Evolutionary conservation across 106 monocot species (phyloP).

Genomic region (Dendrobium officinale): DNA sequence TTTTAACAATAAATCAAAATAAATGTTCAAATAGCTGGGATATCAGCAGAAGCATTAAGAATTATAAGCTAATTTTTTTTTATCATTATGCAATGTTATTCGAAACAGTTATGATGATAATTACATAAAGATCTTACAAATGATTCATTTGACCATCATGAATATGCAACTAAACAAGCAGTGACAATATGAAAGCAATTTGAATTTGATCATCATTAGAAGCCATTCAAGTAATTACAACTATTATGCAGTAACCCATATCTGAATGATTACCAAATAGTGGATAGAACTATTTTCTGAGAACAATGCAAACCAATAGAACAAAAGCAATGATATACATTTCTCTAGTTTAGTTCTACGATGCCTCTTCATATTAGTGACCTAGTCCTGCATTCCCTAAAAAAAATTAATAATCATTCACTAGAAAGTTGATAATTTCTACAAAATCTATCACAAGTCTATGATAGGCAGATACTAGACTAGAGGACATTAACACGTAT

Average conservation of each 20-base stretch:
- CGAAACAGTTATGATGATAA: neutral
- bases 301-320: neutral
- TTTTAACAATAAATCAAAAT: neutral
- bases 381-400: too few species aligned
- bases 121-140: neutral
- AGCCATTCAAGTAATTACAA: neutral
- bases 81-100: neutral
- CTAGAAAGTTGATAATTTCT: too few species aligned
- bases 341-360: too few species aligned
- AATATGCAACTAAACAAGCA: neutral
- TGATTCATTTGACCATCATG: neutral
- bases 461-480: too few species aligned
- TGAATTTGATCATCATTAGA: neutral
- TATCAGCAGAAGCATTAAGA: neutral
- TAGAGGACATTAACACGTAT: neutral
- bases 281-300: neutral
- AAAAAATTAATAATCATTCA: too few species aligned
- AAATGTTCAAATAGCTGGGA: neutral
- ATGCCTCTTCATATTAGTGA: too few species aligned
- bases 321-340: too few species aligned
- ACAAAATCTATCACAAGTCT: too few species aligned
- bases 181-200: neutral
- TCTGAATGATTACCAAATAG: neutral
- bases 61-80: neutral
- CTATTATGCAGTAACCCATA: neutral